Evolutionary conservation across 768 basidiomycete species (phyloP).

Genomic region (Cubamyces sp.): DNA sequence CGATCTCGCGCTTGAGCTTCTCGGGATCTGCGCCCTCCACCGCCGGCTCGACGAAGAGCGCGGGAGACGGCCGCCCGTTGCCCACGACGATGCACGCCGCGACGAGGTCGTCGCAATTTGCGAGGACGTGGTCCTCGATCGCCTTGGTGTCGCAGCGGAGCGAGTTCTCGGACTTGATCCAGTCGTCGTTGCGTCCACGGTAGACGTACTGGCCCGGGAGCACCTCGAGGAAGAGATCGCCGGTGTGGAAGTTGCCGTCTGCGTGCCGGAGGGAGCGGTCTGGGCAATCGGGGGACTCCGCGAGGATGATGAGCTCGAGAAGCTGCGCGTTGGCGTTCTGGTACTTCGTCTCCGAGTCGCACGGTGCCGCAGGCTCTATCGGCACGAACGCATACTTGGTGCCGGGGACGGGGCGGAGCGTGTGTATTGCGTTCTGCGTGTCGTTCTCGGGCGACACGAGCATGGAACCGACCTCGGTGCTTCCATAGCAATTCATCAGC

Average conservation of each 20-base stretch:
- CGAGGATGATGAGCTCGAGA: constrained; percentile 69
- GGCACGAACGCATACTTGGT: constrained; percentile 70
- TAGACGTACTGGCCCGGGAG: constrained; percentile 62
- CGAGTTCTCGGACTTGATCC: constrained; percentile 84
- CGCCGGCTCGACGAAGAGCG: constrained; percentile 72
- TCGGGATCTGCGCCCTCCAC: constrained; percentile 52
- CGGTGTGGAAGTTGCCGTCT: constrained; percentile 80
- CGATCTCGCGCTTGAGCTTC: constrained; percentile 73
- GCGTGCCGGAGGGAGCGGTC: constrained; percentile 55
- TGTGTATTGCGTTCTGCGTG: constrained; percentile 45
- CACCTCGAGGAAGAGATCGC: constrained; percentile 74
- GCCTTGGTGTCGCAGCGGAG: constrained; percentile 81
- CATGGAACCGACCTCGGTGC: constrained; percentile 36
- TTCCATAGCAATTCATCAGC: constrained; percentile 46
- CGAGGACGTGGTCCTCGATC: constrained; percentile 76
- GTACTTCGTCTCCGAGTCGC: constrained; percentile 37
- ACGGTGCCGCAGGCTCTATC: constrained; percentile 47
- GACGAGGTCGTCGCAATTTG: constrained; percentile 65
- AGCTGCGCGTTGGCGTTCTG: constrained; percentile 56
- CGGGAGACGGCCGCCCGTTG: constrained; percentile 73
- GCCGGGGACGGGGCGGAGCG: constrained; percentile 60
- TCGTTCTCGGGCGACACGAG: constrained; percentile 34
- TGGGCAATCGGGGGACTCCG: constrained; percentile 73
- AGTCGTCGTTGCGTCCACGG: constrained; percentile 79
- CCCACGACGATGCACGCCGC: constrained; percentile 79